Conservation (phyloP, 371 early-diverging fungal genomes). For the Batkoa obscura region DNA sequence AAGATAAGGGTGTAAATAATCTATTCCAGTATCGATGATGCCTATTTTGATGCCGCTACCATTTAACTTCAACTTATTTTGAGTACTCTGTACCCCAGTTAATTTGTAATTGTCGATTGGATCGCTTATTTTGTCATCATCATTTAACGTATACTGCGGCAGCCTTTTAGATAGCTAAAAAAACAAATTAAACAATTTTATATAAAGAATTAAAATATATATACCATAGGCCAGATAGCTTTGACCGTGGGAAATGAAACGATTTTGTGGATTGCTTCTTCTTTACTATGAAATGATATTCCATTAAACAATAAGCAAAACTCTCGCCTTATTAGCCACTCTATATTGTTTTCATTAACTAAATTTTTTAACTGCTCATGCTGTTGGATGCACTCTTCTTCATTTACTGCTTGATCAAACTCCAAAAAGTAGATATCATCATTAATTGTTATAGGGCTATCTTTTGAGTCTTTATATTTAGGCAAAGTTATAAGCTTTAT, state of each 20-base stretch:
- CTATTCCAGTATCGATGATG: slow-evolving; percentile 28
- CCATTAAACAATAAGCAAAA: neutral
- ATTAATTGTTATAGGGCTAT: slow-evolving; percentile 3
- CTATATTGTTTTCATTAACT: neutral
- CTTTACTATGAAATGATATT: neutral
- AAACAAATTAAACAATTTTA: too few relatives aligned
- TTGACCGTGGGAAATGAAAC: neutral
- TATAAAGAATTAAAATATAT: neutral
- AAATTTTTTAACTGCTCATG: neutral
- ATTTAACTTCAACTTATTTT: neutral
- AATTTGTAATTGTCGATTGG: neutral
- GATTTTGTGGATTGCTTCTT: neutral
- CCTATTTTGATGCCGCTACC: slow-evolving; percentile 50
- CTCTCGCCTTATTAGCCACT: neutral
- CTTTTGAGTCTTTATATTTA: too few relatives aligned
- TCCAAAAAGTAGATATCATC: neutral
- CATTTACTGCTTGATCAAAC: neutral
- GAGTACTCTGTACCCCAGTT: neutral
- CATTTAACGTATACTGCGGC: neutral
- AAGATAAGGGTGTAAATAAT: slow-evolving; percentile 29
- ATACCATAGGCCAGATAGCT: neutral
- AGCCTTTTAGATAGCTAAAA: neutral
- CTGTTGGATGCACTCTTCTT: neutral
- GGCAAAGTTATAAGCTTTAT: too few relatives aligned
- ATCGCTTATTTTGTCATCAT: neutral